Base-by-base conservation (phyloP, 1,284 basidiomycete genomes). In the Rhodotorula sp. region DNA sequence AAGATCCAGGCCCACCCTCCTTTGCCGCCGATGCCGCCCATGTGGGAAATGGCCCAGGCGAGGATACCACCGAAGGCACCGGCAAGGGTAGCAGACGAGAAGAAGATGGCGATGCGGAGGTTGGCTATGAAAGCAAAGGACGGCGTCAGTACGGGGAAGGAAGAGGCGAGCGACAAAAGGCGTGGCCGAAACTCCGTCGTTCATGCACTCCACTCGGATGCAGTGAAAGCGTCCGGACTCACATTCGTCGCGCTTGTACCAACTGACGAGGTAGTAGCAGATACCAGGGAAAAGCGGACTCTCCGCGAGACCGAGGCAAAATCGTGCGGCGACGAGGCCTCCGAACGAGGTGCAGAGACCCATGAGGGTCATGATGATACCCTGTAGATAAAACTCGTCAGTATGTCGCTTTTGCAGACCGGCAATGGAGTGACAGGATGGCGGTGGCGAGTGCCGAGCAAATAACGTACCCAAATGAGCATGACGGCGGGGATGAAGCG, bases 61-160 rank as follows among this genome's bases (percentile, higher is more conserved):
- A 74, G 47, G 2, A 76, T 21, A 4, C 75, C 75, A 6, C 74
- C 74, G n/a, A 82, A 83, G 0, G 81, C 82, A 21, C 83, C 83
- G 1, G 81, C 80, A 7, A 83, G 73, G 0, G 83, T 83, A 1
- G 83, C 83, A 7, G 82, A 80, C 6, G 80, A 81, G 71, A 84
- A 84, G 80, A 84, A 84, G 59, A 84, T 74, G 19, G 82, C 78
- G 55, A 81, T 81, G 2, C 83, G 79, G 54, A 81, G 60, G 54
- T 79, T 78, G 16, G 78, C 77, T 58, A 34, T 8, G 23, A 3
- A 21, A 7, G 21, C 12, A 26, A 7, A 48, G 38, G 12, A 10
- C 21, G 15, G 55, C n/a, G 54, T 21, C 31, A 52, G n/a, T 14
- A 43, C 34, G 48, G 14, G 2, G n/a, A 6, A 1, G 14, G 26